A percentile compares a stretch with the other conserved stretches of the same genome.
These are phyloP conservation scores for Backusella luteola DNA, from an alignment of 192 early-diverging fungal species.

Conservation along the genomic window DNA sequence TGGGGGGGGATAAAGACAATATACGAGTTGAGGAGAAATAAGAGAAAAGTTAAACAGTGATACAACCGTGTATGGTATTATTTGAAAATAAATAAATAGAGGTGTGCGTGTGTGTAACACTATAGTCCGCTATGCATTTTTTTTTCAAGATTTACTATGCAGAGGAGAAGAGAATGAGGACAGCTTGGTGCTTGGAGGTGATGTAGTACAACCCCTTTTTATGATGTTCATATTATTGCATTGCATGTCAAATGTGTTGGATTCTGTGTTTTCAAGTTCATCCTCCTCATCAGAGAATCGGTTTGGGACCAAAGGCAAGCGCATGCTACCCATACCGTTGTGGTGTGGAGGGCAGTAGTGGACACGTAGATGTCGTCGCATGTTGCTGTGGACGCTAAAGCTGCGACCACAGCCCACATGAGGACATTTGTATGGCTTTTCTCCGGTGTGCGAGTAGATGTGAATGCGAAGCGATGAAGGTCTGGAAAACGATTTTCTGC, in stretches of 20 bases:
- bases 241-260: neutral
- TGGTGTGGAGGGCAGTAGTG: slow-evolving; percentile 14
- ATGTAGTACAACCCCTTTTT: neutral
- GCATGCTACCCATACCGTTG: slow-evolving; percentile 1
- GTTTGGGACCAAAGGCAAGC: slow-evolving; percentile 5
- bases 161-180: neutral
- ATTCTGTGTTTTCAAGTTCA: neutral
- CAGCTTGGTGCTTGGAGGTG: neutral
- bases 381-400: slow-evolving; percentile 70
- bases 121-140: neutral
- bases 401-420: slow-evolving; percentile 26
- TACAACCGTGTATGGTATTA: neutral
- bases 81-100: neutral
- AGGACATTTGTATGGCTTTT: slow-evolving; percentile 40
- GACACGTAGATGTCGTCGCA: slow-evolving; percentile 39
- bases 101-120: neutral
- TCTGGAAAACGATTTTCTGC: slow-evolving; percentile 61
- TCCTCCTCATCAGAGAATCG: neutral
- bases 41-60: neutral
- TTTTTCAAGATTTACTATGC: slow-evolving; percentile 2
- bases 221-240: slow-evolving; percentile 4
- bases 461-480: slow-evolving; percentile 63
- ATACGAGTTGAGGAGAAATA: neutral
- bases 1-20: neutral
- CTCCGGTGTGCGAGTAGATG: slow-evolving; percentile 41